Evolutionary conservation across 1,284 basidiomycete species (phyloP).

Genomic region (Mycosarcoma maydis): DNA sequence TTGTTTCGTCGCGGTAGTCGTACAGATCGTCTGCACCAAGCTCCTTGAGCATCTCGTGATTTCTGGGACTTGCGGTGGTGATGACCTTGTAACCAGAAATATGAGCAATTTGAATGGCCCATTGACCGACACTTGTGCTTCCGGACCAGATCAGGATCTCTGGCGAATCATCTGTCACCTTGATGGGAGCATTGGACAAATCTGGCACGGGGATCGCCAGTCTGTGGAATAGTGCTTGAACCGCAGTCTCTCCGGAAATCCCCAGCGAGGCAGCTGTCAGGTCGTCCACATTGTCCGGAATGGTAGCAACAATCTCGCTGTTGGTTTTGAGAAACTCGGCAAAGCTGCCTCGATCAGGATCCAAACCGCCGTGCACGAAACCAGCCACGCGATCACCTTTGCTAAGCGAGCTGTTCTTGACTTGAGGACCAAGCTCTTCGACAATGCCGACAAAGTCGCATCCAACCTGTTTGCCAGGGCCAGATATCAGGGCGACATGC

Average conservation of each 20-base stretch:
- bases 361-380: constrained; percentile 69
- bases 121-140: constrained; percentile 72
- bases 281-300: constrained; percentile 50
- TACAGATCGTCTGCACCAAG: constrained; percentile 59
- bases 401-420: constrained; percentile 66
- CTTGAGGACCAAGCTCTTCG: constrained; percentile 69
- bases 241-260: constrained; percentile 59
- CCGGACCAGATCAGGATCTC: constrained; percentile 71
- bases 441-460: constrained; percentile 74
- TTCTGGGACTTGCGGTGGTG: constrained; percentile 68
- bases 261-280: constrained; percentile 49
- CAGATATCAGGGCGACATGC: constrained; percentile 66
- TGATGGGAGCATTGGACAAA: constrained; percentile 27
- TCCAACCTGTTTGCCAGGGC: constrained; percentile 70
- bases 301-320: constrained; percentile 46
- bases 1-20: constrained; percentile 71
- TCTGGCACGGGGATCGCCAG: constrained; percentile 34
- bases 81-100: constrained; percentile 70
- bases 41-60: constrained; percentile 54
- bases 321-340: constrained; percentile 65
- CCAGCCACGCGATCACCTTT: constrained; percentile 73
- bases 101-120: constrained; percentile 66
- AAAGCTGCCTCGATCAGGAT: constrained; percentile 64
- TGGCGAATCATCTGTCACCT: constrained; percentile 31
- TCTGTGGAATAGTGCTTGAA: constrained; percentile 53